A percentile compares a stretch with the other conserved stretches of the same genome.
Conservation (phyloP, 1,139 yeast species). For the Scheffersomyces titani region DNA sequence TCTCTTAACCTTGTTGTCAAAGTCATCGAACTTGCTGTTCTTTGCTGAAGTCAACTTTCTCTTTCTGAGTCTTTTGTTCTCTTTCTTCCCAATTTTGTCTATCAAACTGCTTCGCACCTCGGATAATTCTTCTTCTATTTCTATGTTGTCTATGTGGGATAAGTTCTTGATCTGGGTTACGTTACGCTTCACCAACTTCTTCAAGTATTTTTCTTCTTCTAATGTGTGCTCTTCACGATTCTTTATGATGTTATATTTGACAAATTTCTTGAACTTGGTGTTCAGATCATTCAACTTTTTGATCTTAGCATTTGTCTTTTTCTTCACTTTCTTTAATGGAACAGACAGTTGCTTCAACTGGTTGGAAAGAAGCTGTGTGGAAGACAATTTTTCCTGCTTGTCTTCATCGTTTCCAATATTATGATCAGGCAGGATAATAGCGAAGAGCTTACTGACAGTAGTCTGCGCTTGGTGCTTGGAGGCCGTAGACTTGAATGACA, state of each 20-base stretch:
- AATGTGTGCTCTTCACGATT: conserved; percentile 37
- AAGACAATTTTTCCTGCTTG: conserved; percentile 11
- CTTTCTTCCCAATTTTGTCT: conserved; percentile 24
- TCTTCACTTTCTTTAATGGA: conserved; percentile 32
- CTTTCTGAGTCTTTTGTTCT: conserved; percentile 21
- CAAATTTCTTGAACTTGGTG: conserved; percentile 45
- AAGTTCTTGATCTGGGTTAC: conserved; percentile 43
- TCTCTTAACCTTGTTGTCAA: conserved; percentile 43
- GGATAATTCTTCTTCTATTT: conserved; percentile 43
- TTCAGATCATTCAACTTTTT: conserved; percentile 37
- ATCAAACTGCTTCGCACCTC: conserved; percentile 44
- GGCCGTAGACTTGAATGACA: conserved; percentile 31
- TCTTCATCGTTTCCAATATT: conserved; percentile 18
- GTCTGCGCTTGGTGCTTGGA: conserved; percentile 37
- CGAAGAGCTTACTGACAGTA: conserved; percentile 44
- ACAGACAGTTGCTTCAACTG: conserved; percentile 9
- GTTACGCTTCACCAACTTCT: conserved; percentile 51
- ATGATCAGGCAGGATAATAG: conserved; percentile 41
- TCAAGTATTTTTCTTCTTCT: conserved; percentile 51
- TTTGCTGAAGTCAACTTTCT: conserved; percentile 13
- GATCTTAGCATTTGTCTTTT: conserved; percentile 30
- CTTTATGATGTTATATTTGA: conserved; percentile 53
- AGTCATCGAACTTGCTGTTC: conserved; percentile 37
- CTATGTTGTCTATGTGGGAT: conserved; percentile 48
- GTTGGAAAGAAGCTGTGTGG: conserved; percentile 22